Evolutionary conservation across 305 asterid genomes (phyloP), one percentile per base, ranked within the genome.

Genomic region (Fraxinus angustifolia): DNA sequence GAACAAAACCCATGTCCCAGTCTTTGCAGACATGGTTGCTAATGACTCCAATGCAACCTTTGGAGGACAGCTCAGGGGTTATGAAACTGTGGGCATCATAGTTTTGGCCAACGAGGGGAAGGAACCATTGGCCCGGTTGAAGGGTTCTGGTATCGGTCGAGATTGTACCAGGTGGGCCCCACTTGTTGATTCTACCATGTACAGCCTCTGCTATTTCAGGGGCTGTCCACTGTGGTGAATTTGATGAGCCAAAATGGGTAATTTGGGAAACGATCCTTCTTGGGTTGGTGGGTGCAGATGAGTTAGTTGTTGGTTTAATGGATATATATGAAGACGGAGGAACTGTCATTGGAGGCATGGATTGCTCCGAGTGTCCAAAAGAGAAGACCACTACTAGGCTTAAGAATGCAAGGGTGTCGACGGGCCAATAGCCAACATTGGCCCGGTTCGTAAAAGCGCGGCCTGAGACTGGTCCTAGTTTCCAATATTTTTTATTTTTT

Each of bases 121-220:
- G 85, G 31, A 86, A 84, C 89, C 89, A 86, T 30, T 84, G 85
- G 38, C 85, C 87, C 68, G 84, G 89, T 26, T 30, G 70, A 33
- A 86, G 84, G n/a, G 84, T 81, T 71, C 89, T 79, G 65, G 89
- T 86, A 75, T 86, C 89, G 16, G 84, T 81, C 28, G 84, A 83
- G 80, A 86, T 79, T 31, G 84, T 40, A 68, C 87, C 87, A 28
- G 82, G 83, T 79, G 73, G 79, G 62, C 76, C 87, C 87, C 87
- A 79, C 56, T 11, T 78, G 5, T 62, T 34, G 84, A 83, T 83
- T 72, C 74, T 79, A 14, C 82, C 89, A 21, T 81, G 68, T 1
- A 81, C 38, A 50, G 82, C 82, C 34, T 30, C 79, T 1, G 79
- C 87, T 60, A 83, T 79, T 48, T 86, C 85, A 53, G 87, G 30